Percentiles rank a stretch among this genome's conserved stretches.
Evolutionary conservation across 441 rosid genomes (phyloP).

Genomic region (Macaranga tanarius): DNA sequence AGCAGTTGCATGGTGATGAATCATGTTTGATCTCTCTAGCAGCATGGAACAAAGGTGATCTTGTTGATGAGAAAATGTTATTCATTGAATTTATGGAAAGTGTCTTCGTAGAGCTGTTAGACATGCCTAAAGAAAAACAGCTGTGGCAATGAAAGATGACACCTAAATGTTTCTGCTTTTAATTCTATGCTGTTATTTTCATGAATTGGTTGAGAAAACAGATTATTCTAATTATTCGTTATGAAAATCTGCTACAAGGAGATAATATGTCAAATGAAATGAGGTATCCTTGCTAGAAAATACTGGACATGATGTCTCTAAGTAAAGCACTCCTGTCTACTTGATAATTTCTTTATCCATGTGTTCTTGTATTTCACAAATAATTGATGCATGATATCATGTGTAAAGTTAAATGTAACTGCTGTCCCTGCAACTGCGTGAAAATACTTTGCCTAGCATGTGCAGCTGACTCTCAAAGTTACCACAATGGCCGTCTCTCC

Average conservation of each 20-base stretch:
- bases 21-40: slow-evolving; percentile 2
- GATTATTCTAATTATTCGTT: neutral
- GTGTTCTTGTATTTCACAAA: neutral
- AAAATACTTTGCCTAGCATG: neutral
- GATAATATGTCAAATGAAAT: neutral
- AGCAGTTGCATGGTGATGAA: too few relatives aligned
- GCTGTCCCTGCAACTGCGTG: slow-evolving; percentile 5
- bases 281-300: neutral
- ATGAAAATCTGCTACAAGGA: neutral
- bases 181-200: neutral
- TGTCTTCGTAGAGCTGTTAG: neutral
- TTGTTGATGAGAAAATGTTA: neutral
- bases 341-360: neutral
- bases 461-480: too few relatives aligned
- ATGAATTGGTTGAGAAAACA: neutral
- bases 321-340: neutral
- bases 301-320: neutral
- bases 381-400: neutral
- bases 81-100: slow-evolving; percentile 2
- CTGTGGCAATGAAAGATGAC: neutral
- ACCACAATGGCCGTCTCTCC: too few relatives aligned
- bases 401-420: slow-evolving; percentile 7
- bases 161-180: neutral
- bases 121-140: slow-evolving; percentile 5
- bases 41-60: neutral